These are phyloP conservation scores for Afroboletus lepidellus DNA, from an alignment of 1,284 basidiomycete genomes.

Conservation along the genomic window DNA sequence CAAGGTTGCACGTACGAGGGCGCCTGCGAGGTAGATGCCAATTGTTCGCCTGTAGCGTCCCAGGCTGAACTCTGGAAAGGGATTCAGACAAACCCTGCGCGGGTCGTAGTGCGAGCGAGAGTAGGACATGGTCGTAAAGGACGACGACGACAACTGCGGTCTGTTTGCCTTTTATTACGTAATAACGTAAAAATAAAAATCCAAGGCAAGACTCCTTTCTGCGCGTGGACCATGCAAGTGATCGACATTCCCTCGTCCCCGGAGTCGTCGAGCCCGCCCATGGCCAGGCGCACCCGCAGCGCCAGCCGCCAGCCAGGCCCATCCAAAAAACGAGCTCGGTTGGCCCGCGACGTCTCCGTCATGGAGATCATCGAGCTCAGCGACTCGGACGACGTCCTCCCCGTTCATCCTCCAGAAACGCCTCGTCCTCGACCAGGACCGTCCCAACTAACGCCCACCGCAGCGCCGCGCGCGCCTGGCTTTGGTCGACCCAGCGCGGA, in stretches of 20 bases:
- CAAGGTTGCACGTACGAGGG: conserved; percentile 62
- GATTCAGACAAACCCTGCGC: conserved; percentile 77
- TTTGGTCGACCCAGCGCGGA: conserved; percentile 12
- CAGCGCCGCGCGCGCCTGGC: neutral
- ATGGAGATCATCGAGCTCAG: conserved; percentile 30
- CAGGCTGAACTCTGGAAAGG: conserved; percentile 62
- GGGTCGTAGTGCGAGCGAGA: conserved; percentile 82
- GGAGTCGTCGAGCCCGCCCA: conserved; percentile 14
- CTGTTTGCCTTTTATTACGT: conserved; percentile 10
- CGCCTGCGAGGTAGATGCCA: conserved; percentile 91
- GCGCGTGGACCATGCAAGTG: conserved; percentile 19
- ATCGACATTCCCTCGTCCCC: conserved; percentile 31
- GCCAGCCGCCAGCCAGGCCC: conserved; percentile 20
- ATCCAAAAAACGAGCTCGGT: conserved; percentile 17
- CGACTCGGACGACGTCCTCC: conserved; percentile 28
- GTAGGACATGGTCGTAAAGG: conserved; percentile 14
- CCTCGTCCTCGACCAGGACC: conserved; percentile 1
- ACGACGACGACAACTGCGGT: conserved; percentile 2
- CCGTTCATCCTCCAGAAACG: neutral
- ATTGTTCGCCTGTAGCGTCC: conserved; percentile 74
- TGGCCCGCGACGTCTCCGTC: conserved; percentile 5
- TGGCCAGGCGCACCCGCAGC: conserved; percentile 17
- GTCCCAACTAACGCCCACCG: neutral
- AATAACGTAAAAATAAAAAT: conserved; percentile 7
- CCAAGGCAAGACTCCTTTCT: neutral